These are phyloP conservation scores for Starmerella ratchasimensis DNA, from an alignment of 805 yeast species.

Conservation along the genomic window DNA sequence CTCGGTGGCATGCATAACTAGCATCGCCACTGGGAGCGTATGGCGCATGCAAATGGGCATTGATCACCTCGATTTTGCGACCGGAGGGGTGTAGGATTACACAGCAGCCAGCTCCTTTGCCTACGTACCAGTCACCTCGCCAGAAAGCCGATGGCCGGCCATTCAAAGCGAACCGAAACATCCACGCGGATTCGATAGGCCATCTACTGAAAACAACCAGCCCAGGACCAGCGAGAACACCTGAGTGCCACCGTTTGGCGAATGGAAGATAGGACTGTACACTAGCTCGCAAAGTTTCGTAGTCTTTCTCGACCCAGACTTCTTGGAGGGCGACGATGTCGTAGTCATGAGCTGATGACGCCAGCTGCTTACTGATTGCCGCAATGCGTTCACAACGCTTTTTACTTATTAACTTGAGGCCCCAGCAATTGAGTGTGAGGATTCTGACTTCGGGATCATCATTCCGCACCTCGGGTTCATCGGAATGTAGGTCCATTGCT, in stretches of 20 bases:
- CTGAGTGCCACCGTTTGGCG: slow-evolving; percentile 60
- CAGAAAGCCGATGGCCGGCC: slow-evolving; percentile 89
- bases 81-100: slow-evolving; percentile 40
- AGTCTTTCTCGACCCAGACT: slow-evolving; percentile 79
- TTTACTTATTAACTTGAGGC: slow-evolving; percentile 73
- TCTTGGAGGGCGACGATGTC: slow-evolving; percentile 92
- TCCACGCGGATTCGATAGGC: slow-evolving; percentile 66
- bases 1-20: slow-evolving; percentile 75
- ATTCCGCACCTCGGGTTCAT: no score
- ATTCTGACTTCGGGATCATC: slow-evolving; percentile 12
- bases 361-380: slow-evolving; percentile 58
- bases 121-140: slow-evolving; percentile 96
- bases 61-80: slow-evolving; percentile 55
- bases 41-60: slow-evolving; percentile 97
- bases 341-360: slow-evolving; percentile 32
- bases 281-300: slow-evolving; percentile 43
- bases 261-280: slow-evolving; percentile 44
- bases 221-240: slow-evolving; percentile 88
- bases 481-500: no score
- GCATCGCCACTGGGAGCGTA: slow-evolving; percentile 73
- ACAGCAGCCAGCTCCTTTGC: slow-evolving; percentile 74
- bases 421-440: slow-evolving; percentile 46
- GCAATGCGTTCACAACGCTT: slow-evolving; percentile 46
- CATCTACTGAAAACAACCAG: slow-evolving; percentile 68
- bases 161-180: slow-evolving; percentile 78